Evolutionary conservation across 495 filamentous ascomycete species (phyloP).

Genomic region (Penicillium mononematosum): DNA sequence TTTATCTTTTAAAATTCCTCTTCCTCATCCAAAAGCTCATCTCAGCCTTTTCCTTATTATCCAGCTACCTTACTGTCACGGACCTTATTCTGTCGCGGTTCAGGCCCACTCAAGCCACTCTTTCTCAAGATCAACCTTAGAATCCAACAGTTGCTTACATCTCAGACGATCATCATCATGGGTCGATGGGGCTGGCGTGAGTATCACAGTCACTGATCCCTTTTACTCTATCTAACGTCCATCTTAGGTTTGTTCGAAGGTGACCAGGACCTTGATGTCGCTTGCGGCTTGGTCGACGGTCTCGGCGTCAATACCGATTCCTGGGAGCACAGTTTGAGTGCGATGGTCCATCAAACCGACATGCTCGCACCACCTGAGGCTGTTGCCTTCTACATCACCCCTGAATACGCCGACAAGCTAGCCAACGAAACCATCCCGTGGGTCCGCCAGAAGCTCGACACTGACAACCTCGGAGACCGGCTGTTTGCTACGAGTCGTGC

Average conservation of each 20-base stretch:
- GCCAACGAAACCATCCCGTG: neutral
- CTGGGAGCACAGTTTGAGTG: neutral
- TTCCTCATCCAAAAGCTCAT: neutral
- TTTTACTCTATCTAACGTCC: neutral
- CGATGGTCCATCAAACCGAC: constrained; percentile 1
- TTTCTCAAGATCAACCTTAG: neutral
- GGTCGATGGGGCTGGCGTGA: constrained; percentile 15
- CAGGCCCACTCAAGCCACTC: neutral
- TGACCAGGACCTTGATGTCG: constrained; percentile 6
- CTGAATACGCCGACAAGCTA: neutral
- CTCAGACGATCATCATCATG: constrained; percentile 3
- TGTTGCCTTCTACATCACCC: neutral
- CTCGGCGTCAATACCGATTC: neutral
- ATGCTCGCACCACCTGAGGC: neutral
- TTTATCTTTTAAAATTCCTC: neutral
- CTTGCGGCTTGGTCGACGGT: neutral
- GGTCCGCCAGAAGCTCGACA: constrained; percentile 8
- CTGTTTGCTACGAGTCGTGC: neutral
- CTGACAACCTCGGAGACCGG: neutral
- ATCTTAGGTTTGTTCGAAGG: constrained; percentile 8
- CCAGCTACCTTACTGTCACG: neutral
- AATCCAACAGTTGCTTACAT: neutral
- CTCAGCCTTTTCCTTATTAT: neutral
- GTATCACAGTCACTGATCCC: neutral
- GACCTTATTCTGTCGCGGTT: neutral